phyloP scores from a whole-genome alignment of 73 alveolate species.

The Diophrys appendiculata region DNA sequence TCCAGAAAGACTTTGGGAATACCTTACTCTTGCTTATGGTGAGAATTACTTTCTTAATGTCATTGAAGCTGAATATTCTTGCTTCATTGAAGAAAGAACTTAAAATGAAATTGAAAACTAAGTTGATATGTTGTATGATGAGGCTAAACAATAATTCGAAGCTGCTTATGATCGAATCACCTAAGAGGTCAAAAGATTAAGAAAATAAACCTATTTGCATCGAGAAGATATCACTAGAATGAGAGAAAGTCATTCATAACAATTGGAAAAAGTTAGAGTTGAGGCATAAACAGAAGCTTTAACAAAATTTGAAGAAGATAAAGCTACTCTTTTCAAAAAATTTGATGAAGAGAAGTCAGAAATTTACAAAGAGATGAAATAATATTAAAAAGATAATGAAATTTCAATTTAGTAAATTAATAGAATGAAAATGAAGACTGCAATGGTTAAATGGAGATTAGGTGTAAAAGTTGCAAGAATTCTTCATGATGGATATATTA shows the following conservation, averaged over 20 bases:
- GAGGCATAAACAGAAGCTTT: not conserved
- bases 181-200: not conserved
- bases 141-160: not conserved
- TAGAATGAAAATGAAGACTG: not conserved
- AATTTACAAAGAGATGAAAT: not conserved
- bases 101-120: conserved; percentile 1
- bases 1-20: not conserved
- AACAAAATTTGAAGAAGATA: not conserved
- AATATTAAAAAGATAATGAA: not conserved
- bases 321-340: not conserved
- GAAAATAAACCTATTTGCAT: not conserved
- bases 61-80: not conserved
- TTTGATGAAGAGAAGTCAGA: not conserved
- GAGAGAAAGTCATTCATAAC: not conserved
- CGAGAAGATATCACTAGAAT: not conserved
- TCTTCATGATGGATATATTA: not conserved
- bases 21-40: not conserved
- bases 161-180: not conserved
- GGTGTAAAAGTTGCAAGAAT: not conserved
- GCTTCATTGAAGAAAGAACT: conserved; percentile 4
- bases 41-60: conserved; percentile 2
- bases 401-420: not conserved
- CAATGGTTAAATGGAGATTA: not conserved
- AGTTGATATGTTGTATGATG: not conserved
- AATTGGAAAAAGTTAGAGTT: not conserved